A percentile compares a stretch with the other conserved stretches of the same genome.
Conservation (phyloP, 129 eudicot genomes). For the Artemisia annua region DNA sequence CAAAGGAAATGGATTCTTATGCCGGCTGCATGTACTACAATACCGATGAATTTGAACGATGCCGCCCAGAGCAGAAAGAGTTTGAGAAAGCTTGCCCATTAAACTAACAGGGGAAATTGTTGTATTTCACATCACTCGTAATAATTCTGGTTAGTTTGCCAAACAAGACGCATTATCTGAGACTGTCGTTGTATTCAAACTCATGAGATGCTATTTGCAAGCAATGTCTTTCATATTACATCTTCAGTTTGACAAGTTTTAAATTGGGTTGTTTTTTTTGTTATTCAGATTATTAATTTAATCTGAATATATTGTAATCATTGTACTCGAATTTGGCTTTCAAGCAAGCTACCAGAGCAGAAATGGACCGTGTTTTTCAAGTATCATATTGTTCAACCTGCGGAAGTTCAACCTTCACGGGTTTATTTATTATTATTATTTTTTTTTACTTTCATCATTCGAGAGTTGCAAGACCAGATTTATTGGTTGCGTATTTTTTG, state of each 20-base stretch:
- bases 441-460: no score
- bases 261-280: not conserved
- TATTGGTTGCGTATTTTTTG: no score
- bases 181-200: constrained; percentile 20
- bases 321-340: constrained; percentile 16
- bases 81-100: constrained; percentile 92
- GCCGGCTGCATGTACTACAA: constrained; percentile 91
- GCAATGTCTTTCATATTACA: constrained; percentile 29
- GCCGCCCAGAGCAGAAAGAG: constrained; percentile 79
- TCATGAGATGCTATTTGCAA: constrained; percentile 18
- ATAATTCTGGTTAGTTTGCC: constrained; percentile 39
- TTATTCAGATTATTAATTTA: constrained; percentile 3
- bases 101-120: constrained; percentile 28
- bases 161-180: constrained; percentile 11
- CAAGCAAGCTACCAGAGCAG: not conserved
- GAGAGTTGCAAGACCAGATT: no score
- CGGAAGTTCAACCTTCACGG: no score
- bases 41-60: constrained; percentile 85
- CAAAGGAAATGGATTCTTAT: constrained; percentile 80
- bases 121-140: constrained; percentile 15
- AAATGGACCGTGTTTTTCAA: not conserved
- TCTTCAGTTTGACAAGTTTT: constrained; percentile 23
- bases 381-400: not conserved
- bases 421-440: no score
- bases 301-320: constrained; percentile 19